Evolutionary conservation across 345 rosid species (phyloP).

Genomic region (Eutrema japonicum): DNA sequence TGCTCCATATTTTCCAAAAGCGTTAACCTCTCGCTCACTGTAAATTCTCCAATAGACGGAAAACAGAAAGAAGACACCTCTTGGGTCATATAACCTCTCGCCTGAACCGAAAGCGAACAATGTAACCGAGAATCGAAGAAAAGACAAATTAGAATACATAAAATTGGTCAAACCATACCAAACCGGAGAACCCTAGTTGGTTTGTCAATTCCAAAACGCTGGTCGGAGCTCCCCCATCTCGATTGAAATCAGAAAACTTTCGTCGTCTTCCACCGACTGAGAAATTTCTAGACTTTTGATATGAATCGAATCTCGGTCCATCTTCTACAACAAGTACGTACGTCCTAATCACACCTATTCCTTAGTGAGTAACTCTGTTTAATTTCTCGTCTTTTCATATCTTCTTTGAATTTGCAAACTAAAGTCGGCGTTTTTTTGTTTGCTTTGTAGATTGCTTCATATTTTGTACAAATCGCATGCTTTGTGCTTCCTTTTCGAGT

Average conservation of each 20-base stretch:
- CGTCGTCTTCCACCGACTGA: conserved; percentile 5
- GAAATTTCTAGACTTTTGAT: conserved; percentile 10
- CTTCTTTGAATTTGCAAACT: neutral
- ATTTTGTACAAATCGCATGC: conserved; percentile 29
- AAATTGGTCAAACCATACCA: conserved; percentile 18
- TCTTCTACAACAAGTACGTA: neutral
- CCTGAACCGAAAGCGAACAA: conserved; percentile 25
- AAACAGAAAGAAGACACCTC: conserved; percentile 1
- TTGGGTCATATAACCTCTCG: neutral
- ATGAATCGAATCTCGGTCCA: neutral
- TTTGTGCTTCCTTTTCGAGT: conserved; percentile 1
- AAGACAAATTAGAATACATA: neutral
- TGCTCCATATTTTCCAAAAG: conserved; percentile 22
- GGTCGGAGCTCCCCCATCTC: neutral
- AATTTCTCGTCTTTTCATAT: neutral
- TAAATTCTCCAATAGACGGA: neutral
- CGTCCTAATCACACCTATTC: neutral
- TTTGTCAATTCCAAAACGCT: conserved; percentile 13
- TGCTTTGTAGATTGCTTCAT: conserved; percentile 11
- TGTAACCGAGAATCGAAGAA: neutral
- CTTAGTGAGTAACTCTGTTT: conserved; percentile 16
- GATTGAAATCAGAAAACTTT: neutral
- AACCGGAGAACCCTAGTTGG: conserved; percentile 32
- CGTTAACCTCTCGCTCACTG: conserved; percentile 29
- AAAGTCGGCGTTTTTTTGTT: neutral